Percentiles rank a stretch among this genome's conserved stretches.
phyloP scores from a whole-genome alignment of 2,329 filamentous ascomycete genomes.

The Dactylonectria estremocensis region DNA sequence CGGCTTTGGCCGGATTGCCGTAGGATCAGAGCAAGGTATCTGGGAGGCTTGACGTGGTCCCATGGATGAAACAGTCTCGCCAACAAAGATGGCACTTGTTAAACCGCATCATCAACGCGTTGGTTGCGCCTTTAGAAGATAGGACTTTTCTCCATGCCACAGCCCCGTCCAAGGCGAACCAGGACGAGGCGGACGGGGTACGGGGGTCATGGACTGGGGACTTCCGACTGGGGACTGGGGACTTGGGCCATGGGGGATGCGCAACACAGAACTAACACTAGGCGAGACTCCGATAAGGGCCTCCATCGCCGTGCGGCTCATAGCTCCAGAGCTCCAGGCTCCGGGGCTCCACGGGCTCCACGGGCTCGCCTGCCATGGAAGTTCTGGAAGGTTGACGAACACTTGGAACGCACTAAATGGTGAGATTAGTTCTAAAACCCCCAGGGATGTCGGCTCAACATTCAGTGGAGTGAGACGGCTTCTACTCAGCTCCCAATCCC shows the following conservation, averaged over 20 bases:
- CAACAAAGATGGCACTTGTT: conserved; percentile 35
- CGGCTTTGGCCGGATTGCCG: conserved; percentile 28
- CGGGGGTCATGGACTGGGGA: conserved; percentile 1
- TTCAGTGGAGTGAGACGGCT: conserved; percentile 45
- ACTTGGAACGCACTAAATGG: conserved; percentile 49
- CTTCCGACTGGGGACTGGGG: background rate
- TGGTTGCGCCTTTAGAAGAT: conserved; percentile 21
- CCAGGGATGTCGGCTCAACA: conserved; percentile 45
- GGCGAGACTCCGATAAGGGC: conserved; percentile 38
- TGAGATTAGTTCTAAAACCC: conserved; percentile 46
- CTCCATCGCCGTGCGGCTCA: conserved; percentile 45
- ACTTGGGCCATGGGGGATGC: conserved; percentile 5
- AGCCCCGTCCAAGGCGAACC: conserved; percentile 38
- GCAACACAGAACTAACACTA: conserved; percentile 21
- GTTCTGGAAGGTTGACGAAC: conserved; percentile 49
- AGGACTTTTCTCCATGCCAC: conserved; percentile 34
- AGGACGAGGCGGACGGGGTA: conserved; percentile 34
- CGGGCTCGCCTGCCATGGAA: conserved; percentile 44
- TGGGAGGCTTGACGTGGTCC: conserved; percentile 30
- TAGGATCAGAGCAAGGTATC: conserved; percentile 41
- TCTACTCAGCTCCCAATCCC: conserved; percentile 27
- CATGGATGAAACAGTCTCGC: conserved; percentile 45
- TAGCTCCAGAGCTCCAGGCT: background rate
- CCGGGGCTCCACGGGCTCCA: too few relatives aligned
- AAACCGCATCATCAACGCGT: conserved; percentile 30